phyloP scores from a whole-genome alignment of 306 rosid genomes.

The Dryas octopetala region DNA sequence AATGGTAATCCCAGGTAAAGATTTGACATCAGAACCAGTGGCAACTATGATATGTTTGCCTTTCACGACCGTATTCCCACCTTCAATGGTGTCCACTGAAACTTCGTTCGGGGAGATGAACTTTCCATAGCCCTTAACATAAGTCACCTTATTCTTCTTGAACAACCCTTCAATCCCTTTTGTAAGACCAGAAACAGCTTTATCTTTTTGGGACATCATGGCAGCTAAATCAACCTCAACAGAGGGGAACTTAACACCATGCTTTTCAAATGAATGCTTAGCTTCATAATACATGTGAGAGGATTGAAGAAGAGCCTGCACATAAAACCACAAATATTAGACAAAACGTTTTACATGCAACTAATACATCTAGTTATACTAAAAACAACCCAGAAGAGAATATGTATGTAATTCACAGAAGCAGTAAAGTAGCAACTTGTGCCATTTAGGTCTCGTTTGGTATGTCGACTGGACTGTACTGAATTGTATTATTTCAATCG shows the following conservation, averaged over 20 bases:
- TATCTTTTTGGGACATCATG: slow-evolving; percentile 93
- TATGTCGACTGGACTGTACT: too few relatives aligned
- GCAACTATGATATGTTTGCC: slow-evolving; percentile 91
- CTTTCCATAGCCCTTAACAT: slow-evolving; percentile 95
- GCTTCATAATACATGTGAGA: slow-evolving; percentile 99
- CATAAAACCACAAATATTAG: slow-evolving; percentile 8
- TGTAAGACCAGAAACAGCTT: slow-evolving; percentile 83
- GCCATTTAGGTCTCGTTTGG: too few relatives aligned
- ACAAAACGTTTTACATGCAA: slow-evolving; percentile 1
- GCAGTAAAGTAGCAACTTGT: not conserved
- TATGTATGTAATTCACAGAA: not conserved
- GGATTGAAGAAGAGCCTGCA: slow-evolving; percentile 94
- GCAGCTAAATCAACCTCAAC: slow-evolving; percentile 90
- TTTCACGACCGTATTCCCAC: slow-evolving; percentile 69
- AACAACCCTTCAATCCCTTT: slow-evolving; percentile 91
- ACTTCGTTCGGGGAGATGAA: slow-evolving; percentile 79
- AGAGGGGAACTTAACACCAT: slow-evolving; percentile 80
- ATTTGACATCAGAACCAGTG: slow-evolving; percentile 95
- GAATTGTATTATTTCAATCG: too few relatives aligned
- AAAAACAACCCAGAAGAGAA: not conserved
- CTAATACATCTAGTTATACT: not conserved
- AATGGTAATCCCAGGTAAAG: slow-evolving; percentile 82
- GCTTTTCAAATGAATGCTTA: slow-evolving; percentile 71
- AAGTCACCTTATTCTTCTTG: slow-evolving; percentile 95
- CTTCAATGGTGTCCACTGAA: slow-evolving; percentile 76